Percentiles rank a stretch among this genome's conserved stretches.
Conservation (phyloP, 2,329 filamentous ascomycete genomes). For the Chaetothyriales sp. region DNA sequence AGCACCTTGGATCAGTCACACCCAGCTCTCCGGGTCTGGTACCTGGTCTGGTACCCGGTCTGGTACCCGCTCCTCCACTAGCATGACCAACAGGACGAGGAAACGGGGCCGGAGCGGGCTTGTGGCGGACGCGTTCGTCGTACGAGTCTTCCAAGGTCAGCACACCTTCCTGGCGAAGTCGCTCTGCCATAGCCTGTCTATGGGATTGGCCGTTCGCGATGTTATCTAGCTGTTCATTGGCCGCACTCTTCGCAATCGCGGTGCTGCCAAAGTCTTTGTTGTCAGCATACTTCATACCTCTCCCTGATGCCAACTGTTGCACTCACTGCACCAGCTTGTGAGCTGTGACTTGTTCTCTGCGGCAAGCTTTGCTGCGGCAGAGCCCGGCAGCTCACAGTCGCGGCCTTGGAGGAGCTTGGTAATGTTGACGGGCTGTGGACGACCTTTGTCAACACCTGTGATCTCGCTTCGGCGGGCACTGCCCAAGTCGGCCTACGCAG, state of each 20-base stretch:
- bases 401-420: conserved; percentile 20
- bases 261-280: background rate
- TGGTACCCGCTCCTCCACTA: background rate
- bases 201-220: conserved; percentile 27
- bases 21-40: background rate
- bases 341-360: conserved; percentile 18
- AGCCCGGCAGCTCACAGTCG: conserved; percentile 20
- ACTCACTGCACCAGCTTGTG: conserved; percentile 24
- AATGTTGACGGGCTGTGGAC: conserved; percentile 5
- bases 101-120: background rate
- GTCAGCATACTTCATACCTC: background rate
- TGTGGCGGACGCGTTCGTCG: background rate
- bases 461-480: conserved; percentile 23
- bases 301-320: background rate
- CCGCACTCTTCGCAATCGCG: background rate
- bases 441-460: conserved; percentile 20
- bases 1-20: background rate
- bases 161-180: background rate
- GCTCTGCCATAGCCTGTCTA: conserved; percentile 10
- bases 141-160: background rate
- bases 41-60: background rate
- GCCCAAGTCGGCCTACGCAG: conserved; percentile 25
- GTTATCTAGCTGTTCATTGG: conserved; percentile 1
- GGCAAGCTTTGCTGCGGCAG: conserved; percentile 19
- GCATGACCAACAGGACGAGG: background rate